phyloP scores from a whole-genome alignment of 768 basidiomycete species.

The Hericium coralloides region DNA sequence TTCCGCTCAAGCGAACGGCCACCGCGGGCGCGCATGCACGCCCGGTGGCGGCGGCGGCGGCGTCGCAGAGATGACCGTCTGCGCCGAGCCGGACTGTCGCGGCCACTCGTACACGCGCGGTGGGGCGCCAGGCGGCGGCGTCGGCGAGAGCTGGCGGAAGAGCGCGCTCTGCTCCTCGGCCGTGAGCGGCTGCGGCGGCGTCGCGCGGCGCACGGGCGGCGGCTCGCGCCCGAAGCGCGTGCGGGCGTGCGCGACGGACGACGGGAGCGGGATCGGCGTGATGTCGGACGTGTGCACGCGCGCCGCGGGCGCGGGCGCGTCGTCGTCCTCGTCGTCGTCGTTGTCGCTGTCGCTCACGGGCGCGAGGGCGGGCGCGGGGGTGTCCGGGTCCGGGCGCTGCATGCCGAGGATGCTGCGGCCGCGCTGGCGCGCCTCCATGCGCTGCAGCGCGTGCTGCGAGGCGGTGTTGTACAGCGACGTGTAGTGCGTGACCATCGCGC shows the following conservation, averaged over 20 bases:
- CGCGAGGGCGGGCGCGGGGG: neutral
- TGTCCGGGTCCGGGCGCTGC: neutral
- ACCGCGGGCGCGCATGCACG: neutral
- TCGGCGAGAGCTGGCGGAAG: conserved; percentile 3
- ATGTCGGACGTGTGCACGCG: conserved; percentile 13
- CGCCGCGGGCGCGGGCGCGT: neutral
- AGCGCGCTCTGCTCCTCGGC: neutral
- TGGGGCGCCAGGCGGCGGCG: conserved; percentile 14
- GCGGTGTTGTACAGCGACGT: neutral
- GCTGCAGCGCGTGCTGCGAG: neutral
- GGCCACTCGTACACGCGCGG: conserved; percentile 12
- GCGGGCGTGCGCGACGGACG: conserved; percentile 4
- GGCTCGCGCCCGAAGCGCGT: neutral
- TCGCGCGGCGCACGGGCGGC: neutral
- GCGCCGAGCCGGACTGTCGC: neutral
- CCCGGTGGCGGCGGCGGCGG: neutral
- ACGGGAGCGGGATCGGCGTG: conserved; percentile 12
- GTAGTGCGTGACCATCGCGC: conserved; percentile 8
- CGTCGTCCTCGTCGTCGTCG: neutral
- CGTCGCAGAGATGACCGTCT: neutral
- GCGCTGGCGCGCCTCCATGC: conserved; percentile 1
- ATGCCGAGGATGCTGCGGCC: neutral
- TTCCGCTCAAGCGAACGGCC: neutral
- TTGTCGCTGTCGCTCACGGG: neutral
- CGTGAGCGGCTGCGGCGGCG: neutral